Evolutionary conservation across 2,329 filamentous ascomycete genomes (phyloP), one percentile per base, ranked within the genome.

Genomic region (Xylariomycetidae sp.): DNA sequence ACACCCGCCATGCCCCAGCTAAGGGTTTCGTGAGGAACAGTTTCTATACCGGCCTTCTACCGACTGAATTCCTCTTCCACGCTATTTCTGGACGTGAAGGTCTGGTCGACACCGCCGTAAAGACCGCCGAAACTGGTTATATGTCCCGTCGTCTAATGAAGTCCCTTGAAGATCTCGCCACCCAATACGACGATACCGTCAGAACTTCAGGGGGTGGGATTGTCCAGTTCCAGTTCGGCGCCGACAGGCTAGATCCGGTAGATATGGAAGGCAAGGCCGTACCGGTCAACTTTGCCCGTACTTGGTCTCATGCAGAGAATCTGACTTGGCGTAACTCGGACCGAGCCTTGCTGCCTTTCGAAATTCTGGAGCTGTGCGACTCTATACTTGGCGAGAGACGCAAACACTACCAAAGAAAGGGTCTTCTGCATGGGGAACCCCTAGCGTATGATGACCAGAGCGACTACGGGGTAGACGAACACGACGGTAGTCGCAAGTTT

Each of bases 101-200:
- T 78, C 69, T 98, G 47, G 89, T 98, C 54, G 92, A 98, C 75
- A 98, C 92, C 3, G 92, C 92, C 41, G 92, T 97, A 66, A 98
- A 98, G 69, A 98, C 92, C 33, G 92, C 92, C 33, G 92, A 98
- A 62, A 98, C 92, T 9, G 92, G 92, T 45, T 98, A 98, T 65
- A 98, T 98, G 92, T 97, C 90, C 43, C 82, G 92, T 64, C 82
- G 92, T 48, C 62, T 98, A 56, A 98, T 98, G 90, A 98, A 98
- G 63, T 95, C 88, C 3, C 66, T 98, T 30, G 92, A 98, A 57
- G 92, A 98, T 68, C 67, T 97, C 3, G 95, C 89, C 1, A 88
- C 86, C 1, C 80, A 88, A 50, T 98, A 98, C 51, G 92, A 98
- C 51, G 79, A 94, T 51, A 98, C 92, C 0, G 90, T 98, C 1